phyloP scores from a whole-genome alignment of 2,329 filamentous ascomycete species.

The Alternaria tenuissima region DNA sequence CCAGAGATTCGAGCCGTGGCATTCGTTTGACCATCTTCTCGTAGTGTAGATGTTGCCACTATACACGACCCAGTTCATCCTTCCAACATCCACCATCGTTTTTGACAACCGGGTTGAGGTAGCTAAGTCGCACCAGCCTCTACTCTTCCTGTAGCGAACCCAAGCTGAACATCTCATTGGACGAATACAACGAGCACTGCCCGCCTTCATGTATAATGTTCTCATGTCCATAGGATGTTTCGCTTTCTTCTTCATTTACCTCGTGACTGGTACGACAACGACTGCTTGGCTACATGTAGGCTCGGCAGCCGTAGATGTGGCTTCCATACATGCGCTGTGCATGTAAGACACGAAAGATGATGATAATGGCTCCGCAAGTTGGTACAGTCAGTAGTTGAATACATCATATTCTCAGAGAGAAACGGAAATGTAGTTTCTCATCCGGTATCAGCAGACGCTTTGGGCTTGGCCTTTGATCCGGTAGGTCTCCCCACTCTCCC shows the following conservation, averaged over 20 bases:
- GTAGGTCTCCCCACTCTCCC: neutral
- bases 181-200: neutral
- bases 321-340: neutral
- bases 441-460: neutral
- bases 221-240: neutral
- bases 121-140: neutral
- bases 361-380: neutral
- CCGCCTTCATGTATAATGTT: neutral
- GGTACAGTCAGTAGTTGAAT: neutral
- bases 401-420: neutral
- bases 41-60: neutral
- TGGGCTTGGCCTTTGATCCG: slow-evolving; percentile 4
- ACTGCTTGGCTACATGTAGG: neutral
- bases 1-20: neutral
- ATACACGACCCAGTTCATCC: neutral
- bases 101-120: neutral
- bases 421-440: neutral
- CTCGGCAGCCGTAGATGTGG: neutral
- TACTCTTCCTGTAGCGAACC: neutral
- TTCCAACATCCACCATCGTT: neutral
- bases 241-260: neutral
- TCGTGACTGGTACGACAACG: neutral
- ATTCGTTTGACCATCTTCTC: neutral
- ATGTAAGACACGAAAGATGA: neutral
- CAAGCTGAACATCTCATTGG: neutral